These are phyloP conservation scores for Clavariopsis aquatica DNA, from an alignment of 495 filamentous ascomycete species.

Conservation along the genomic window DNA sequence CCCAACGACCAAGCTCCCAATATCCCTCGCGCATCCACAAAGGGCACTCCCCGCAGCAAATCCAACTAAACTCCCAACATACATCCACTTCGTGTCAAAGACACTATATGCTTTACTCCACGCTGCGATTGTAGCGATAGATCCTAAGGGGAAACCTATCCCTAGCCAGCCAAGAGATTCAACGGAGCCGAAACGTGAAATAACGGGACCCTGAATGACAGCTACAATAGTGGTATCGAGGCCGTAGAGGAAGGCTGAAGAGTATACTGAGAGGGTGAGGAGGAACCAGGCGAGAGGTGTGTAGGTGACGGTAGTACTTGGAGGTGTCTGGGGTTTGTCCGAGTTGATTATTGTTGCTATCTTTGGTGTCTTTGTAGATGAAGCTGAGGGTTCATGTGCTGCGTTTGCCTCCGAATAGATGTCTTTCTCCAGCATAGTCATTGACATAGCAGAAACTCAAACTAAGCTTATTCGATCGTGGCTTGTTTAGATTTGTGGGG, in stretches of 20 bases:
- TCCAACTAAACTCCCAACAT: conserved; percentile 28
- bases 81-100: conserved; percentile 39
- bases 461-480: background rate
- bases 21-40: conserved; percentile 38
- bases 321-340: too few relatives aligned
- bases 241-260: conserved; percentile 42
- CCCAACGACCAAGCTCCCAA: conserved; percentile 38
- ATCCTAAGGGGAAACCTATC: conserved; percentile 38
- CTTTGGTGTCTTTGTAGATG: too few relatives aligned
- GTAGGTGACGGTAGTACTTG: background rate
- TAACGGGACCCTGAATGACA: conserved; percentile 44
- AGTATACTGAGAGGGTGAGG: conserved; percentile 38
- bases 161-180: conserved; percentile 40
- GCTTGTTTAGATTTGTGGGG: background rate
- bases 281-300: conserved; percentile 33
- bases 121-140: conserved; percentile 33
- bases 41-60: conserved; percentile 40
- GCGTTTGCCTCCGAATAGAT: too few relatives aligned
- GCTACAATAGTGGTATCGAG: conserved; percentile 50
- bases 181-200: conserved; percentile 38
- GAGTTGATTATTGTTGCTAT: background rate
- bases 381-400: too few relatives aligned
- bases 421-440: too few relatives aligned
- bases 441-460: background rate
- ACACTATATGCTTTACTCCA: conserved; percentile 34